phyloP scores from a whole-genome alignment of 768 basidiomycete species.

The Calocybe gangraenosa region DNA sequence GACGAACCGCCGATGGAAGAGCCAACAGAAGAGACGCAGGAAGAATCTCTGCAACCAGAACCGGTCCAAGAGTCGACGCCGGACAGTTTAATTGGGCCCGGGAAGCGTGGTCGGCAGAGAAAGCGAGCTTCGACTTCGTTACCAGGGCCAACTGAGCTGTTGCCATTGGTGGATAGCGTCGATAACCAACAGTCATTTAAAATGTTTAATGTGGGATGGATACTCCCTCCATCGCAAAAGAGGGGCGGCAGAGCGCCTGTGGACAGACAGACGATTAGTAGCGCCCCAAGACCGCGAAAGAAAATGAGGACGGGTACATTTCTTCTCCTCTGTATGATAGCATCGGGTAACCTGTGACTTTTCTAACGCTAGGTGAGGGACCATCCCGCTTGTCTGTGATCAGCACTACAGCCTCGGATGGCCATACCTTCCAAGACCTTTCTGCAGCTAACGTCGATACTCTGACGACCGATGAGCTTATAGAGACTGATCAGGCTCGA shows the following conservation, averaged over 20 bases:
- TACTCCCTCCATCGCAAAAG: slow-evolving; percentile 69
- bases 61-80: background rate
- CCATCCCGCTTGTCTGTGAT: slow-evolving; percentile 42
- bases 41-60: background rate
- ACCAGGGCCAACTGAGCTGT: slow-evolving; percentile 29
- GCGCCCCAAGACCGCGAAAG: slow-evolving; percentile 51
- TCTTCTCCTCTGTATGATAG: slow-evolving; percentile 1
- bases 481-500: background rate
- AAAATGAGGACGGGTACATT: slow-evolving; percentile 40
- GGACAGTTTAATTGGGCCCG: slow-evolving; percentile 9
- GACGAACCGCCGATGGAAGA: slow-evolving; percentile 39
- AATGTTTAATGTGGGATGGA: slow-evolving; percentile 86
- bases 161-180: slow-evolving; percentile 65
- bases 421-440: slow-evolving; percentile 28
- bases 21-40: background rate
- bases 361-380: slow-evolving; percentile 27
- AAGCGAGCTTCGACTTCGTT: slow-evolving; percentile 5
- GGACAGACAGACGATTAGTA: slow-evolving; percentile 34
- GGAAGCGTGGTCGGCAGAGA: slow-evolving; percentile 25
- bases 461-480: background rate
- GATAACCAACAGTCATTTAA: slow-evolving; percentile 71
- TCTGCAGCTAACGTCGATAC: slow-evolving; percentile 21
- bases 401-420: slow-evolving; percentile 45
- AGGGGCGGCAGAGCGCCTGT: slow-evolving; percentile 52
- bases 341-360: background rate